Evolutionary conservation across 352 stramenopile genomes (phyloP), one percentile per base, ranked within the genome.

Genomic region (Aphanomyces astaci): DNA sequence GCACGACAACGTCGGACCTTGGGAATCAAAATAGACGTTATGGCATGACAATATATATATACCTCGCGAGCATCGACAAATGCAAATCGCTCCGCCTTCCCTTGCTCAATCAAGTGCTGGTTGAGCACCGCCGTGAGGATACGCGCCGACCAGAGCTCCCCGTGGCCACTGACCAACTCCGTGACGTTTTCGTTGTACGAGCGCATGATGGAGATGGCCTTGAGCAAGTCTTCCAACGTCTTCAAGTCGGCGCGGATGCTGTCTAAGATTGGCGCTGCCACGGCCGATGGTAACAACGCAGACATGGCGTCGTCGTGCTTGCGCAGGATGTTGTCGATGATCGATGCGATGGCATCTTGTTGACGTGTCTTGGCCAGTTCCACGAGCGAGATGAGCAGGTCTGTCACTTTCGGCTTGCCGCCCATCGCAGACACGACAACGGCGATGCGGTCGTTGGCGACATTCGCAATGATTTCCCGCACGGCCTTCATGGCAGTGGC

Each of bases 351-450:
- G 66, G 81, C 73, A n/a, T 73, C 59, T 4, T 80, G 70, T 60
- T 97, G 80, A 64, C 89, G 84, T 71, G 84, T 75, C 65, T 96
- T 95, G 49, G 94, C 93, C 43, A 95, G 75, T 54, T 82, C 72
- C 15, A 98, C 90, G 55, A 95, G 78, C 28, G 84, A 79, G 69
- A 98, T 91, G 52, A 98, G 84, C 74, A 98, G 76, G 81, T 98
- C 94, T 3, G 94, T 98, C 55, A 96, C 86, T 76, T 98, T 98
- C 60, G 94, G 94, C 74, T 98, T 98, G 52, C 94, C 95, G 62
- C 95, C 95, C 77, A 98, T 98, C 59, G 95, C 95, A 0, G 90
- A 98, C 28, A 98, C 92, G 33, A 98, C 95, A 62, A 94, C 86
- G 19, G 86, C 86, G 63, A 94, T 76, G 63, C 78, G 75, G 63